Conservation (phyloP, 1,284 basidiomycete species). For the Amylostereum chailletii region DNA sequence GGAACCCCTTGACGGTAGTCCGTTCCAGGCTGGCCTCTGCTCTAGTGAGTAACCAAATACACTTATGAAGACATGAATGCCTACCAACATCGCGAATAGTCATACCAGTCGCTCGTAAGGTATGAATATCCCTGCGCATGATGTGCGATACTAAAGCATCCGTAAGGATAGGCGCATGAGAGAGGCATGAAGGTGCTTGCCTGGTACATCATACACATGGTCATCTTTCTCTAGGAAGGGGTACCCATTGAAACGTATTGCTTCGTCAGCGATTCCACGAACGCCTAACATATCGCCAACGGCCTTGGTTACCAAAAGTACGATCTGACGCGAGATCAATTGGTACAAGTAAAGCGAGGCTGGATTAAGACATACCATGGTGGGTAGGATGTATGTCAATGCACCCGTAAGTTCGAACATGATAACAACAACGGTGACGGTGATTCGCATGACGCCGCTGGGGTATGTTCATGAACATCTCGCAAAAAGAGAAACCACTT, state of each 20-base stretch:
- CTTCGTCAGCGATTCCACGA: conserved; percentile 93
- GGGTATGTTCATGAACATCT: background rate
- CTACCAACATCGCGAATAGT: conserved; percentile 70
- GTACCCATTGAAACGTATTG: conserved; percentile 95
- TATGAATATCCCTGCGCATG: conserved; percentile 77
- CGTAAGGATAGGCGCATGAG: conserved; percentile 1
- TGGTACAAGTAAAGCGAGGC: conserved; percentile 5
- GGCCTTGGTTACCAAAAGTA: conserved; percentile 92
- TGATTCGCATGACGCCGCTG: conserved; percentile 94
- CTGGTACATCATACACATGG: conserved; percentile 82
- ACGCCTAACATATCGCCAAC: conserved; percentile 94
- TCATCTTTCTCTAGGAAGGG: conserved; percentile 95
- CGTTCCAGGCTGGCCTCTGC: conserved; percentile 62
- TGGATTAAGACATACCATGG: conserved; percentile 60
- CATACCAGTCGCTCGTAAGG: conserved; percentile 71
- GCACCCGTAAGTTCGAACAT: conserved; percentile 99
- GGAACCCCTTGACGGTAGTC: conserved; percentile 85
- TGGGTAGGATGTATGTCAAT: conserved; percentile 94
- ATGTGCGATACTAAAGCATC: conserved; percentile 68
- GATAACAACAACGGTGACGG: conserved; percentile 97
- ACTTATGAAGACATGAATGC: conserved; percentile 16
- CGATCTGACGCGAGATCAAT: conserved; percentile 53
- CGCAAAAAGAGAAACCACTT: background rate
- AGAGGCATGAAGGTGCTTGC: conserved; percentile 31
- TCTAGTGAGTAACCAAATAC: conserved; percentile 1